Conservation (phyloP, 164 flowering plant species). For the Tinospora cordifolia region DNA sequence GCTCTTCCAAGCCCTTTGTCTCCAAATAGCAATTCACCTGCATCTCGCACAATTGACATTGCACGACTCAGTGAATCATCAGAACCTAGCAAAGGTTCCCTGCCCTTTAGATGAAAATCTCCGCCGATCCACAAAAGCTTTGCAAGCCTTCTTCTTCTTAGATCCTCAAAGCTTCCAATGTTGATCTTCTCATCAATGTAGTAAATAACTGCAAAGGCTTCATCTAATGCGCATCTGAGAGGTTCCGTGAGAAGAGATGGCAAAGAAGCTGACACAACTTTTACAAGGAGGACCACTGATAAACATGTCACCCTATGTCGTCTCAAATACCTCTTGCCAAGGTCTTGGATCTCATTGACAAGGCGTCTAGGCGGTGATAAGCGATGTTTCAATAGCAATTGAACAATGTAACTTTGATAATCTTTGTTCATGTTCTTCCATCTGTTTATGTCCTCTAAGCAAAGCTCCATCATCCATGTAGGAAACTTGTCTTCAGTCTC, state of each 20-base stretch:
- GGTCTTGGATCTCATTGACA: neutral
- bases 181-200: neutral
- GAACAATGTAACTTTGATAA: neutral
- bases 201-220: neutral
- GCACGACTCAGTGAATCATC: neutral
- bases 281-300: neutral
- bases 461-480: neutral
- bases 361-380: neutral
- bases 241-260: neutral
- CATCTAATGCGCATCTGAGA: neutral
- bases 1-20: neutral
- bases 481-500: neutral
- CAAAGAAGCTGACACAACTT: neutral
- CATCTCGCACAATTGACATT: neutral
- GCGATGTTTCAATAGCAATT: neutral
- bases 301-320: neutral
- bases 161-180: neutral
- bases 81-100: too few relatives aligned
- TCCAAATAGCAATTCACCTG: neutral
- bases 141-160: neutral
- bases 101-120: neutral
- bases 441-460: conserved; percentile 5
- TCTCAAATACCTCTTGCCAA: neutral
- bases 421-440: conserved; percentile 1
- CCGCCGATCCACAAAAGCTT: neutral